Base-by-base conservation (phyloP, 2,329 filamentous ascomycete species). In the Lecanosticta acicola region DNA sequence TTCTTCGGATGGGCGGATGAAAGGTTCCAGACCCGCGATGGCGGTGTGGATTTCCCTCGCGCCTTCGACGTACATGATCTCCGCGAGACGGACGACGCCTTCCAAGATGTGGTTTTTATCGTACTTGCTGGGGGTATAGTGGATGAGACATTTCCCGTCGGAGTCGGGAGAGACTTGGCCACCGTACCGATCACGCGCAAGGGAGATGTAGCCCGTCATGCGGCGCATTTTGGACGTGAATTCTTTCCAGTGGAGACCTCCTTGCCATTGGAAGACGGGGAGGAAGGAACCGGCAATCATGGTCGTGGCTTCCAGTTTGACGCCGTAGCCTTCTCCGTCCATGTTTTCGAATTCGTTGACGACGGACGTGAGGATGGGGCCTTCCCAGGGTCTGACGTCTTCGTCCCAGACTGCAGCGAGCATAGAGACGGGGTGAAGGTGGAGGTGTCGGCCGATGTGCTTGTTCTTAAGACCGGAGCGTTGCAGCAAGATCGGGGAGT, bases 401-500 rank as follows among this genome's bases (percentile, higher is more conserved):
- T 88, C 75, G 24, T 84, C 73, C 65, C 84, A 89, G n/a, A 82
- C 72, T 2, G 77, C 85, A 26, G 66, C 71, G 9, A 75, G 53
- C 41, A 77, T 52, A 3, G 62, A 60, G 59, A 81, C 83, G 1
- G 89, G 91, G 60, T 97, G 91, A 1, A 95, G 66, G 58, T 93
- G 75, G 3, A 96, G 77, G 58, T 96, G 87, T 5, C 76, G 78
- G 19, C 91, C 91, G 51, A 96, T 84, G 46, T 95, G 83, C 3
- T 75, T 75, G 62, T 94, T 95, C 71, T 78, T 83, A 40, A 96
- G 66, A 1, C 88, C 88, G 49, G 88, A 94, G 40, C 84, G 83
- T 54, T 82, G 71, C 35, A 97, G 72, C 1, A 96, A 64, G 1
- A 91, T 64, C 0, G 91, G 90, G 36, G 81, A 89, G 60, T 86